Evolutionary conservation across 352 stramenopile genomes (phyloP), one percentile per base, ranked within the genome.

Genomic region (Phytophthora pini): DNA sequence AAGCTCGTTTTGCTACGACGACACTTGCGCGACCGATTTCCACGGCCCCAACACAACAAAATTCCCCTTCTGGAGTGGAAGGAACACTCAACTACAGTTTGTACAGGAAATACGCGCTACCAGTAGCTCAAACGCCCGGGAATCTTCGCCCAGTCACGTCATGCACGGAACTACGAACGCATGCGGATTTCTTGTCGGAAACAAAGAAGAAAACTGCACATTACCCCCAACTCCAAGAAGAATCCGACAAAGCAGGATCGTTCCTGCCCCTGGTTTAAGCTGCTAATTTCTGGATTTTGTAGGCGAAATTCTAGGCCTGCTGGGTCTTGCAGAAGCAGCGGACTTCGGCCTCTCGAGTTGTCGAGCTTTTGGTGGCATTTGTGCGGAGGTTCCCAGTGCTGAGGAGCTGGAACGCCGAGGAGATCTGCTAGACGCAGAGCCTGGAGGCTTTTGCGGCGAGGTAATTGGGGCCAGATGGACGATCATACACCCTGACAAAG

Each of bases 51-150:
- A 45, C 55, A 43, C 24, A 29, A 5, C 17, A 64, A 43, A 34
- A 41, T 10, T 34, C 34, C 26, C 3, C 32, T 31, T 60, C 32
- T 10, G 45, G 45, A 0, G 27, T 52, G n/a, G 27, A 50, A 36
- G 58, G 47, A 36, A 65, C 61, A 5, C 31, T 80, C 5, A 64
- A 79, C 45, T 84, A 57, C 38, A 60, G 66, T 20, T 41, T 84
- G n/a, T 84, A 84, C 44, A 27, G 51, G 27, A 84, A 84, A 38
- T 84, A 84, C 40, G 62, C 66, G 6, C 12, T 59, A 13, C 65
- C 50, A 40, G 50, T 65, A 32, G 48, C 43, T 49, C 34, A 58
- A 41, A 32, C 55, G 24, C 29, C 41, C 12, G 32, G 15, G 4
- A 38, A 26, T 7, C 10, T 78, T 10, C 57, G 70, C 32, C 67